These are phyloP conservation scores for Crotalaria pallida DNA, from an alignment of 306 rosid genomes.

Conservation along the genomic window DNA sequence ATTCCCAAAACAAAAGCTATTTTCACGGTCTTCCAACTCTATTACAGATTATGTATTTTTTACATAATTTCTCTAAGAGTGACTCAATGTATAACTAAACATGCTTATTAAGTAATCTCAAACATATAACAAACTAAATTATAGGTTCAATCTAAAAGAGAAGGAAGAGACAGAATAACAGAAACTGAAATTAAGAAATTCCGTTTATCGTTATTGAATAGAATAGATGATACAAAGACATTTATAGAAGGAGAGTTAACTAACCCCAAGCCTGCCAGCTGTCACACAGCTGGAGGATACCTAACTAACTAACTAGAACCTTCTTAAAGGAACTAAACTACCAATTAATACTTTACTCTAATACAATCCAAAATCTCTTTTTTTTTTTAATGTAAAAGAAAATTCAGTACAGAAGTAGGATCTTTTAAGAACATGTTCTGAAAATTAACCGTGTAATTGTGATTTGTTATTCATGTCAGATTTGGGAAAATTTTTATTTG, in stretches of 20 bases:
- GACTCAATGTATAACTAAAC: not conserved
- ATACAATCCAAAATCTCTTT: not conserved
- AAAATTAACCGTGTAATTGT: not conserved
- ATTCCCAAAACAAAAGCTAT: not conserved
- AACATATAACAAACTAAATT: not conserved
- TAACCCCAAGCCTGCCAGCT: too few relatives aligned
- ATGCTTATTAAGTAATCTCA: not conserved
- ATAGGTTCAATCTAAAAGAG: too few relatives aligned
- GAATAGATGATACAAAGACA: too few relatives aligned
- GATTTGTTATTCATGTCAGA: not conserved
- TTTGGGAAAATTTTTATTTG: too few relatives aligned
- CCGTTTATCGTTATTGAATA: too few relatives aligned
- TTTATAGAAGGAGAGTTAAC: too few relatives aligned
- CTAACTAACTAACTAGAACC: too few relatives aligned
- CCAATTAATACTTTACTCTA: too few relatives aligned
- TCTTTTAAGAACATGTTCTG: not conserved
- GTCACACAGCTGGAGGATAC: too few relatives aligned
- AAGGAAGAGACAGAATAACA: too few relatives aligned
- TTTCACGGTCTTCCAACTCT: not conserved
- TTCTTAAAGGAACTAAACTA: too few relatives aligned
- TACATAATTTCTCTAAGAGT: not conserved
- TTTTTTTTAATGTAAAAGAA: not conserved
- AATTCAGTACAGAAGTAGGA: not conserved
- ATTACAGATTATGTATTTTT: not conserved
- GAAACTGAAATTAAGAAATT: too few relatives aligned